Conservation (phyloP, 2,329 filamentous ascomycete genomes). For the Lachnellula hyalina region DNA sequence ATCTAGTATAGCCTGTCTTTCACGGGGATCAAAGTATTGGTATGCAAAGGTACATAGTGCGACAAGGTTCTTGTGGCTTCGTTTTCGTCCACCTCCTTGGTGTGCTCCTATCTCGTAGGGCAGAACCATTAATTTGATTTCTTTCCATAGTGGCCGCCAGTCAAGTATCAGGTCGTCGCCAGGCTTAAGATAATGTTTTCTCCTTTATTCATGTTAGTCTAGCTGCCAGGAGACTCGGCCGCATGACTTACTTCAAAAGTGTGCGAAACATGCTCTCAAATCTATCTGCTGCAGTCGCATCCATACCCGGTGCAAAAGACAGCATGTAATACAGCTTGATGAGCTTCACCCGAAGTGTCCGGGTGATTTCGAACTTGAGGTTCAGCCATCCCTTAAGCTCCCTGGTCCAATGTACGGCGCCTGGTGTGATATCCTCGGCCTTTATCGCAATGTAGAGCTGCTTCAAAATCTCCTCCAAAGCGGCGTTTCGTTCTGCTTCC, state of each 20-base stretch:
- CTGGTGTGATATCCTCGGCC: constrained; percentile 89
- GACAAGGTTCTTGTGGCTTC: constrained; percentile 61
- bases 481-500: constrained; percentile 68
- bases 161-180: constrained; percentile 86
- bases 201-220: constrained; percentile 45
- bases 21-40: constrained; percentile 84
- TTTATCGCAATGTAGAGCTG: constrained; percentile 89
- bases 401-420: constrained; percentile 93
- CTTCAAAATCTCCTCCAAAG: constrained; percentile 82
- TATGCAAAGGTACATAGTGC: constrained; percentile 90
- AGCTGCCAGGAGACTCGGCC: constrained; percentile 23
- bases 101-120: constrained; percentile 73
- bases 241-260: constrained; percentile 71
- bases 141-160: constrained; percentile 89
- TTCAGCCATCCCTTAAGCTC: constrained; percentile 93
- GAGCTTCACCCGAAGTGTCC: constrained; percentile 74
- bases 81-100: constrained; percentile 46
- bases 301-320: constrained; percentile 81
- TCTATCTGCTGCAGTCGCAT: constrained; percentile 74
- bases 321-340: constrained; percentile 94
- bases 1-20: constrained; percentile 75
- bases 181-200: constrained; percentile 91
- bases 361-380: constrained; percentile 94
- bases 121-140: constrained; percentile 84
- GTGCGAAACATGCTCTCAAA: constrained; percentile 97